Evolutionary conservation across 495 filamentous ascomycete genomes (phyloP), one percentile per base, ranked within the genome.

Genomic region (Trichodelitschia bisporula): DNA sequence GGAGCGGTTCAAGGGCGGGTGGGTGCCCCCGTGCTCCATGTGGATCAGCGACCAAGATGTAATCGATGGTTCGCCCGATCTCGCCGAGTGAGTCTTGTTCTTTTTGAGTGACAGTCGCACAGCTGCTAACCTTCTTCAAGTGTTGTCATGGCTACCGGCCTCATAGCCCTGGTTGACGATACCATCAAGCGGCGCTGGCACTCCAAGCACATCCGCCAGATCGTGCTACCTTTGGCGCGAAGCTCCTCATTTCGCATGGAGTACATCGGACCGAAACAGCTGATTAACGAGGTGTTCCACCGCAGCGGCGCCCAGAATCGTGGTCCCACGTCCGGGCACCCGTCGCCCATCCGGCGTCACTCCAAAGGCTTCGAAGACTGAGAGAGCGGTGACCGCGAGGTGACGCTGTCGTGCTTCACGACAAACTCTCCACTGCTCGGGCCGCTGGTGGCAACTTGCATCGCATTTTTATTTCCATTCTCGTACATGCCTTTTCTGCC

Each of bases 81-180:
- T 84, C 49, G 77, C 78, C 38, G 86, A 97, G 83, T 93, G 69
- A 78, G 82, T 77, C 21, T 20, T 24, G 21, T 27, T 25, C 32
- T 31, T 29, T n/a, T 17, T 31, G 29, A 9, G 8, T 10, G 9
- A 8, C 8, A 31, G 8, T 9, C 17, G 4, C 8, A 31, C 15
- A 15, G 28, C 19, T 34, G 48, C 45, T 46, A 47, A 50, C 32
- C 16, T 31, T 23, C 23, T 30, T 37, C 17, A 33, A 91, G 83
- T 44, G 73, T 82, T 37, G 73, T 95, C 42, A 66, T 97, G 33
- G 71, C 83, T 15, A 84, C 83, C 29, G 86, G 84, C 23, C 59
- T 97, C 42, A 76, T 89, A 28, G 69, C 76, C 4, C 68, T 97
- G 26, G 73, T 90, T 35, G 86, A 97, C 43, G 84, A 97, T 51